These are phyloP conservation scores for Colletotrichum tofieldiae DNA, from an alignment of 2,329 filamentous ascomycete genomes.

Conservation along the genomic window DNA sequence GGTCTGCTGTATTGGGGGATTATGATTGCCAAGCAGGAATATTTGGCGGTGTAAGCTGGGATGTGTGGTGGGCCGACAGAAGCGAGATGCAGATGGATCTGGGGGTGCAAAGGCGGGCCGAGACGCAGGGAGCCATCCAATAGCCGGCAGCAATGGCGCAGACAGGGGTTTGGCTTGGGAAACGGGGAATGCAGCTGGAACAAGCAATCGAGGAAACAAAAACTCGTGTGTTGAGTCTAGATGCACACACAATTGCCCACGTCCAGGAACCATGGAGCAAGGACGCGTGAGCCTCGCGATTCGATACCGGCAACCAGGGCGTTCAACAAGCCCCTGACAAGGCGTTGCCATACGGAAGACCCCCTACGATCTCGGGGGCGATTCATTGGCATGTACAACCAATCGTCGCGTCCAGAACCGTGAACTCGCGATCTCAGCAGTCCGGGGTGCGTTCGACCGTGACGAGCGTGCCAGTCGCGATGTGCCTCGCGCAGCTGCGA, in stretches of 20 bases:
- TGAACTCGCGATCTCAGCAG: background rate
- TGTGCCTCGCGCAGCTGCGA: background rate
- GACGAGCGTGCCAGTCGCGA: slow-evolving; percentile 23
- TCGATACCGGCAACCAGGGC: background rate
- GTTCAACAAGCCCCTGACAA: background rate
- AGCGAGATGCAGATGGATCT: background rate
- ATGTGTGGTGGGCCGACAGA: background rate
- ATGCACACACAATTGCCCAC: background rate
- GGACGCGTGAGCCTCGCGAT: background rate
- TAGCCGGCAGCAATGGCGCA: background rate
- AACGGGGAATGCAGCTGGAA: background rate
- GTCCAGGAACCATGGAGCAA: background rate
- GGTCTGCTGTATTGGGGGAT: fast-evolving
- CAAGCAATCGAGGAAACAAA: background rate
- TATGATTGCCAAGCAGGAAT: background rate
- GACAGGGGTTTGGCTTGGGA: background rate
- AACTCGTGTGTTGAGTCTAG: background rate
- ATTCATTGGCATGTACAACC: background rate
- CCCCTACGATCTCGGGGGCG: background rate
- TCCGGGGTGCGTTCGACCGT: background rate
- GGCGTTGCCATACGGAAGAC: background rate
- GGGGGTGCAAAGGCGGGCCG: slow-evolving; percentile 13
- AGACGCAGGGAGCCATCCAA: slow-evolving; percentile 18
- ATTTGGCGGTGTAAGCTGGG: background rate
- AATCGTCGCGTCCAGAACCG: slow-evolving; percentile 27